phyloP scores from a whole-genome alignment of 257 asterid species.

The Paraleonurus japonicus region DNA sequence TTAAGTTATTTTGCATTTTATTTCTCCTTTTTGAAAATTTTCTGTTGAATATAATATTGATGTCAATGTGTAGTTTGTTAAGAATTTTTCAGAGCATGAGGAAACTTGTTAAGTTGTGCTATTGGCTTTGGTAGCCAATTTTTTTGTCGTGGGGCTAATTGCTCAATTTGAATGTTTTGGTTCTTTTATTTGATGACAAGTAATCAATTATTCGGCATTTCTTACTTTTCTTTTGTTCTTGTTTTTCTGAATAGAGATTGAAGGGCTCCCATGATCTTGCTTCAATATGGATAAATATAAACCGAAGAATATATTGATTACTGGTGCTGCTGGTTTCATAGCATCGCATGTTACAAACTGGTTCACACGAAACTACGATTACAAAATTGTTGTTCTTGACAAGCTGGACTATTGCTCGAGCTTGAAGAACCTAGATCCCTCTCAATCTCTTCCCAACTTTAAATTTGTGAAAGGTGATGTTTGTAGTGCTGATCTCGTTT shows the following conservation, averaged over 20 bases:
- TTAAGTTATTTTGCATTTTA: background rate
- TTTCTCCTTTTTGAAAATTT: background rate
- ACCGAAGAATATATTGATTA: constrained; percentile 46
- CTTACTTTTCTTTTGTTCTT: background rate
- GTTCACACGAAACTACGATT: constrained; percentile 34
- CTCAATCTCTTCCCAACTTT: constrained; percentile 39
- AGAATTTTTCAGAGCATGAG: constrained; percentile 13
- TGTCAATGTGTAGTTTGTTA: background rate
- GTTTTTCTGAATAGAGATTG: constrained; percentile 13
- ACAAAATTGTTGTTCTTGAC: constrained; percentile 47
- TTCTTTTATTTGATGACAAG: background rate
- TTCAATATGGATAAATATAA: constrained; percentile 34
- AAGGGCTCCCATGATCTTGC: constrained; percentile 21
- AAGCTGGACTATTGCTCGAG: constrained; percentile 49
- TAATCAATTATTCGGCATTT: background rate
- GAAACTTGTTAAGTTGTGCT: constrained; percentile 3
- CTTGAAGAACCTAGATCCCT: constrained; percentile 41
- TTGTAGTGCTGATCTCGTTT: constrained; percentile 38
- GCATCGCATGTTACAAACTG: constrained; percentile 48
- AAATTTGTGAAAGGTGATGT: constrained; percentile 47
- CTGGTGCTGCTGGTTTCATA: constrained; percentile 54
- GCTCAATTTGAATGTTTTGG: background rate
- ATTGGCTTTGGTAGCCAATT: background rate
- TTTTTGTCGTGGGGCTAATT: background rate
- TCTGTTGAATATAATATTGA: background rate